Evolutionary conservation across 371 early-diverging fungal species (phyloP).

Genomic region (Circinella minor): DNA sequence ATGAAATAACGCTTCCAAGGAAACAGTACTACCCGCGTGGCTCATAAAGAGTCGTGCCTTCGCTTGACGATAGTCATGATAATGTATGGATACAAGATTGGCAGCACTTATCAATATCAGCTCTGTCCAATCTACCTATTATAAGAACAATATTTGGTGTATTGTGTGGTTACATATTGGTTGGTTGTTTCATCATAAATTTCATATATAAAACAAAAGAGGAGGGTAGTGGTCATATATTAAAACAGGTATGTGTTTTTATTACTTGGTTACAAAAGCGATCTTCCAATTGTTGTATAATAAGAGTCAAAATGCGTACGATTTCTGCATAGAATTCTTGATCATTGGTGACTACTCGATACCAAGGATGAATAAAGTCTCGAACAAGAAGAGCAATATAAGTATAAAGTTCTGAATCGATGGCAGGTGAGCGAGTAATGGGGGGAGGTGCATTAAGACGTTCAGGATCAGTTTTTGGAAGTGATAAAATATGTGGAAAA

Average conservation of each 20-base stretch:
- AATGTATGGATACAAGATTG: constrained; percentile 55
- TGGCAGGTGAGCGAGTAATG: constrained; percentile 46
- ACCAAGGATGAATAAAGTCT: constrained; percentile 71
- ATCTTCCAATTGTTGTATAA: constrained; percentile 55
- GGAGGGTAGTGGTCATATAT: background rate
- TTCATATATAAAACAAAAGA: no score
- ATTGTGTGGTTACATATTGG: background rate
- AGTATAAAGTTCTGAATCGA: constrained; percentile 64
- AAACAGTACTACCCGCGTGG: constrained; percentile 52
- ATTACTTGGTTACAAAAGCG: constrained; percentile 45
- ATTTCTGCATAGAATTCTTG: constrained; percentile 56
- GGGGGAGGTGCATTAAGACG: constrained; percentile 36
- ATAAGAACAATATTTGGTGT: background rate
- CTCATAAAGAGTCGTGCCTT: constrained; percentile 48
- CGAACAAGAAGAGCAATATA: constrained; percentile 60
- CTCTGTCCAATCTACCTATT: constrained; percentile 64
- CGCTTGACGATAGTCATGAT: constrained; percentile 57
- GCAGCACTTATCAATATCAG: constrained; percentile 56
- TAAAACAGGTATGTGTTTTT: background rate
- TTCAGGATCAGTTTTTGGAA: constrained; percentile 46
- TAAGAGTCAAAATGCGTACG: constrained; percentile 40
- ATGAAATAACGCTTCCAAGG: constrained; percentile 56
- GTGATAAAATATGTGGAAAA: constrained; percentile 44
- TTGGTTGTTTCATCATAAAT: no score
- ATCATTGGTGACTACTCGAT: constrained; percentile 55